Conservation (phyloP, 106 monocot species). For the Dendrobium chrysotoxum region DNA sequence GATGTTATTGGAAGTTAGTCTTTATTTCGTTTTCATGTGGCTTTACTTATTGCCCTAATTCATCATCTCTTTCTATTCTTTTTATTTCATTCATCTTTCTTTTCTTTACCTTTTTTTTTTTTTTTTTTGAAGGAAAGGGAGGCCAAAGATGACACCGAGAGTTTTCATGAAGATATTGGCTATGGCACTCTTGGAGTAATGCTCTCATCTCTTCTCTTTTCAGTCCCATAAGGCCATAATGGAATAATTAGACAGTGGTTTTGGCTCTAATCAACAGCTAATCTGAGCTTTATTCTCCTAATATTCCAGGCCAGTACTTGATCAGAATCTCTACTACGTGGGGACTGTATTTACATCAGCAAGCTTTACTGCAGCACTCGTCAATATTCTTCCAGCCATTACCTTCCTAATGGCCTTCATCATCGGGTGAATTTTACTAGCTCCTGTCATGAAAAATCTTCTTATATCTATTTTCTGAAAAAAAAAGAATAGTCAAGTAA, state of each 20-base stretch:
- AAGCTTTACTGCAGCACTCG: slow-evolving; percentile 69
- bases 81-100: no score
- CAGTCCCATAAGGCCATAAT: no score
- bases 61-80: no score
- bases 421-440: slow-evolving; percentile 25
- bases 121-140: slow-evolving; percentile 32
- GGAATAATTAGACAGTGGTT: not conserved
- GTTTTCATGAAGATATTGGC: slow-evolving; percentile 63
- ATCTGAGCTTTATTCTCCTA: not conserved
- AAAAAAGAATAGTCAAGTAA: no score
- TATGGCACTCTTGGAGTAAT: slow-evolving; percentile 67
- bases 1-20: no score
- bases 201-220: not conserved
- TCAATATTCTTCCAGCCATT: slow-evolving; percentile 74
- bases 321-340: slow-evolving; percentile 80
- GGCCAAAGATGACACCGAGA: slow-evolving; percentile 73
- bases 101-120: no score
- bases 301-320: slow-evolving; percentile 71
- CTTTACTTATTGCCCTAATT: no score
- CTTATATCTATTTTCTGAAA: no score
- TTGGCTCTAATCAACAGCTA: not conserved
- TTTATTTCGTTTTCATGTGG: no score
- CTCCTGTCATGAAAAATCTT: not conserved
- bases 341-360: slow-evolving; percentile 64
- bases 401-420: slow-evolving; percentile 53